phyloP scores from a whole-genome alignment of 208 protist species.

The Phytomonas sp. region DNA sequence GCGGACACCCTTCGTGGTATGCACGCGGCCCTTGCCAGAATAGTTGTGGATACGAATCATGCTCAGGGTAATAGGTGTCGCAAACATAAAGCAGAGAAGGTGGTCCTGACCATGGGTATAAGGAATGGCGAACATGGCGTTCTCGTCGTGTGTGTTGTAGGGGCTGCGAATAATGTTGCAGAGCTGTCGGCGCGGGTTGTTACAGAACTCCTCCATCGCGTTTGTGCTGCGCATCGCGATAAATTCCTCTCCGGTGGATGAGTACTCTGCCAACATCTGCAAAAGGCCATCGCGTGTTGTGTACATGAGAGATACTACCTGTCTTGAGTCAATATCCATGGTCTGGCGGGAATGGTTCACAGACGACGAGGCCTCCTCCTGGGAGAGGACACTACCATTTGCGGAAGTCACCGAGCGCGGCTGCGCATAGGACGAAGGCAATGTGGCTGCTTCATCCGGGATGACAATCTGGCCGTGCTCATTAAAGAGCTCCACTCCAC shows the following conservation, averaged over 20 bases:
- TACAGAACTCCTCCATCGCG: slow-evolving; percentile 10
- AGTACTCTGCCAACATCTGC: slow-evolving; percentile 19
- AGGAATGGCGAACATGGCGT: slow-evolving; percentile 75
- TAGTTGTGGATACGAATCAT: slow-evolving; percentile 90
- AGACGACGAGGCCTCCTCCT: not conserved
- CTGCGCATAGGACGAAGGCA: not conserved
- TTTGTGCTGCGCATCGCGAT: slow-evolving; percentile 5
- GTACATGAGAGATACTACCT: not conserved
- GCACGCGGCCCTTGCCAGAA: slow-evolving; percentile 78
- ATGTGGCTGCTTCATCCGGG: slow-evolving; percentile 10
- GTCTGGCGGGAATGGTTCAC: not conserved
- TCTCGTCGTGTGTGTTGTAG: slow-evolving; percentile 79
- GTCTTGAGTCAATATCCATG: not conserved
- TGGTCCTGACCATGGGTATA: slow-evolving; percentile 58
- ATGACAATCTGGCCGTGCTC: slow-evolving; percentile 42
- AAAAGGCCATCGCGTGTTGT: slow-evolving; percentile 9
- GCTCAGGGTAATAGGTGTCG: slow-evolving; percentile 36
- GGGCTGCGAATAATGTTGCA: slow-evolving; percentile 67
- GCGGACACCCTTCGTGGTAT: slow-evolving; percentile 74
- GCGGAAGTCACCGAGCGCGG: slow-evolving; percentile 8
- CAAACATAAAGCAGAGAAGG: slow-evolving; percentile 64
- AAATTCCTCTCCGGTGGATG: slow-evolving; percentile 18
- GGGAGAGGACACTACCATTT: not conserved
- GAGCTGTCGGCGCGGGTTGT: slow-evolving; percentile 34
- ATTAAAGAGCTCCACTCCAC: slow-evolving; percentile 88